Conservation (phyloP, 164 flowering plant species). For the Piper betle region DNA sequence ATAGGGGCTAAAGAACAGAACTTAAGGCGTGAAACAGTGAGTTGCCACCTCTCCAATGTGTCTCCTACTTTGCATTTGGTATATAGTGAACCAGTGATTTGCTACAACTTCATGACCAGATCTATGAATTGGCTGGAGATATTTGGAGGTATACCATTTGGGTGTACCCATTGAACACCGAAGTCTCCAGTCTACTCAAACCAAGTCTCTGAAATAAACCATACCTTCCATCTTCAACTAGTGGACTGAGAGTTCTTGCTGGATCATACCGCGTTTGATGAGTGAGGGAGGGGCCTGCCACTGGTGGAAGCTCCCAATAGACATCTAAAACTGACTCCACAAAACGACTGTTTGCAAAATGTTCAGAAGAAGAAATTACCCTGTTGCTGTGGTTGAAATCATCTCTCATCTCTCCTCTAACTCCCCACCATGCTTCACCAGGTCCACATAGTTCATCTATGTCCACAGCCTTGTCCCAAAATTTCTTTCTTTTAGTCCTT, state of each 20-base stretch:
- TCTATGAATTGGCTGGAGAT: too few species aligned
- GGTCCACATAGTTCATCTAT: conserved; percentile 74
- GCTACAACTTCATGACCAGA: too few species aligned
- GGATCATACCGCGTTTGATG: conserved; percentile 97
- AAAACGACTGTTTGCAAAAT: conserved; percentile 80
- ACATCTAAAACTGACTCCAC: conserved; percentile 84
- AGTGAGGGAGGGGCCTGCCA: conserved; percentile 94
- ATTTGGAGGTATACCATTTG: conserved; percentile 91
- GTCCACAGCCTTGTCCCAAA: conserved; percentile 97
- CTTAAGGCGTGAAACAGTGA: neutral
- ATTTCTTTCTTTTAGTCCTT: conserved; percentile 52
- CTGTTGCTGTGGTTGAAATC: conserved; percentile 78
- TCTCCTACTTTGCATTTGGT: neutral
- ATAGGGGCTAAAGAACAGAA: neutral
- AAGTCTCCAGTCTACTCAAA: conserved; percentile 46
- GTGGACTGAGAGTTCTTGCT: conserved; percentile 59
- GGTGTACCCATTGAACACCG: conserved; percentile 96
- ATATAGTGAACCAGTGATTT: neutral
- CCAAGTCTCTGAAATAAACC: conserved; percentile 79
- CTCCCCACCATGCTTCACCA: conserved; percentile 95
- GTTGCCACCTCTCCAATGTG: neutral
- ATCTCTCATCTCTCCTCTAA: conserved; percentile 81
- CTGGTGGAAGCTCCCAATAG: conserved; percentile 97
- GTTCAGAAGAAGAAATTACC: conserved; percentile 47
- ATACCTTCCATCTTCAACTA: conserved; percentile 84